Evolutionary conservation across 2,329 filamentous ascomycete species (phyloP), one percentile per base, ranked within the genome.

Genomic region (Verticillium isaacii): DNA sequence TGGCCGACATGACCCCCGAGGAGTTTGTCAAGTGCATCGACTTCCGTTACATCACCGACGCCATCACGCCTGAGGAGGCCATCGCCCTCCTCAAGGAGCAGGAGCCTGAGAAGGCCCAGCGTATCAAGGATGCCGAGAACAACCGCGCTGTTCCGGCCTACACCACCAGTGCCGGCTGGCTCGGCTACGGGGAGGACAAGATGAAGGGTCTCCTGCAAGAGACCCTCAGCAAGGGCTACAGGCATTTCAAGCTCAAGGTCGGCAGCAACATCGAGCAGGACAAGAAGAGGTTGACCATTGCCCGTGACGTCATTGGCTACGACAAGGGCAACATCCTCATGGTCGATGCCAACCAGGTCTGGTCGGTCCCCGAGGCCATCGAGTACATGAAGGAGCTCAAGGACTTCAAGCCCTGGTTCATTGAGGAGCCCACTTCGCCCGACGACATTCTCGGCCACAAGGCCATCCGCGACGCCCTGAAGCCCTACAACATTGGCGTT

Each of bases 11-110:
- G 91, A 89, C 84, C 3, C 92, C 93, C 1, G 90, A 95, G 77
- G 89, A 97, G 78, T 86, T 96, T 59, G 92, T 97, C 59, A 78
- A 82, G 63, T 94, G 93, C 78, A 93, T 97, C 73, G 93, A 97
- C 78, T 97, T 97, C 80, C 85, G 93, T 58, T 97, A 97, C 78
- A 96, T 97, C 75, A 95, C 91, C 29, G 93, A 97, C 76, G 92
- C 92, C n/a, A 82, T 97, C 67, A 96, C 92, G 0, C 91, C 91
- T 0, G 89, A 92, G 50, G 93, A 97, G 75, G 92, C 92, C 0
- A 73, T 96, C 41, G 81, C 80, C 25, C 80, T 97, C 72, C 80
- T 97, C 55, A 84, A 82, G 68, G 84, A 85, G 70, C 78, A 83
- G 25, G 87, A 91, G 75, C 68, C 74, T 1, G 88, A 86, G 45